Evolutionary conservation across 1,284 basidiomycete genomes (phyloP), one percentile per base, ranked within the genome.

Genomic region (Exobasidium rhododendri): DNA sequence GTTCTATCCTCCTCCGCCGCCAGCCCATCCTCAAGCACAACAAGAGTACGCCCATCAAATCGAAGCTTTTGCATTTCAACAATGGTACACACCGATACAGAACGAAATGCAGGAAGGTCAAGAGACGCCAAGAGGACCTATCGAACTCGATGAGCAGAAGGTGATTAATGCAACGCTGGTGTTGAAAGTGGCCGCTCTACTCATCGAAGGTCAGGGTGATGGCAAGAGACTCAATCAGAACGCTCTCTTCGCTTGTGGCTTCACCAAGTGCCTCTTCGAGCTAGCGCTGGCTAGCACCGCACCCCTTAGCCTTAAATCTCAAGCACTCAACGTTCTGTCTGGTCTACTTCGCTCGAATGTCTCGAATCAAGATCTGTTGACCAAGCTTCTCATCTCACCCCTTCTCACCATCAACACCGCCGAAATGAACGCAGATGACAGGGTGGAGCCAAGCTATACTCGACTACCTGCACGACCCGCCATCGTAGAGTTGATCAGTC

Each of bases 51-150:
- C 64, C 0, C 47, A 68, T 32, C 73, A 77, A 49, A 91, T 94
- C 2, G 91, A 97, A 80, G 89, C 91, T 63, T 98, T 97, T 80
- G 89, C 93, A 0, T 83, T 97, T 40, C 96, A 98, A 79, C 92
- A 93, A 77, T 98, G 96, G 96, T 57, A 62, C 13, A 32, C 22
- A 29, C 51, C 17, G 50, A n/a, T 59, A 14, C 17, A 61, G 13
- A 56, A 56, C n/a, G 59, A 30, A 24, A 14, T 50, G 4, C n/a
- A 20, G 4, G 57, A 61, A 3, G 29, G n/a, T 13, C 4, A 28
- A 46, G 30, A 50, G 29, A 17, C 11, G 17, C 50, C 49, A 24
- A 17, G 30, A 22, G 58, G 40, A n/a, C 32, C 58, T 22, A 14
- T 31, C 29, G 58, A 31, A 17, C 49, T 28, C 28, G 91, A 93